Base-by-base conservation (phyloP, 768 basidiomycete species). In the Hericium rajendrae region DNA sequence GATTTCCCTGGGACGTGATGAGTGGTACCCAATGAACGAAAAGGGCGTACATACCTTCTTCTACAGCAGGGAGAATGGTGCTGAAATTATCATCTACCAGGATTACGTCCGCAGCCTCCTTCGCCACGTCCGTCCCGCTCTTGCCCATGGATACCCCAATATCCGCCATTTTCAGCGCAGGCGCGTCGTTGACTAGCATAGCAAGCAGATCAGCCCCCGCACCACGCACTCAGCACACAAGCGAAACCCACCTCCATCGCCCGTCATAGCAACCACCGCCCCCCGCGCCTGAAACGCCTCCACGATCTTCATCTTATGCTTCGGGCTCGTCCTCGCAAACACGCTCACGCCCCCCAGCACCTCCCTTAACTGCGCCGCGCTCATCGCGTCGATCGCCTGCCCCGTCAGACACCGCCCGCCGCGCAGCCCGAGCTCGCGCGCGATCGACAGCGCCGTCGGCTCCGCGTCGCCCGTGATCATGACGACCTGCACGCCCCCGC, bases 381-480 rank as follows among this genome's bases (percentile, higher is more conserved):
- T 85, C 81, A 98, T 81, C 69, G 80, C 75, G 70, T 98, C 94
- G 62, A 98, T 86, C 56, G 76, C 78, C 51, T 71, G 69, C 6
- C 82, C 83, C 3, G 78, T 79, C 59, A 81, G 68, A 55, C 75
- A 72, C 1, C 64, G 65, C 48, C 55, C 72, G 53, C 72, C 76
- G 11, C 82, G 78, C 64, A 97, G 73, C 24, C 94, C 94, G 16
- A 98, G 79, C 64, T 91, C 78, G 65, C 82, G 79, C 38, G 93
- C 95, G 57, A 97, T 95, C 51, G 89, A 83, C 38, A 94, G 66
- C 2, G 95, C 94, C 0, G 94, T 98, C 55, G 85, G 78, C 70
- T 94, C 91, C 38, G 93, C 86, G 65, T 98, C 94, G 4, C 94
- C 94, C 0, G 95, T 97, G 67, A 97, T 97, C 94, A 98, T 97